Conservation (phyloP, 2,329 filamentous ascomycete genomes). For the Ceratocystis harringtonii region DNA sequence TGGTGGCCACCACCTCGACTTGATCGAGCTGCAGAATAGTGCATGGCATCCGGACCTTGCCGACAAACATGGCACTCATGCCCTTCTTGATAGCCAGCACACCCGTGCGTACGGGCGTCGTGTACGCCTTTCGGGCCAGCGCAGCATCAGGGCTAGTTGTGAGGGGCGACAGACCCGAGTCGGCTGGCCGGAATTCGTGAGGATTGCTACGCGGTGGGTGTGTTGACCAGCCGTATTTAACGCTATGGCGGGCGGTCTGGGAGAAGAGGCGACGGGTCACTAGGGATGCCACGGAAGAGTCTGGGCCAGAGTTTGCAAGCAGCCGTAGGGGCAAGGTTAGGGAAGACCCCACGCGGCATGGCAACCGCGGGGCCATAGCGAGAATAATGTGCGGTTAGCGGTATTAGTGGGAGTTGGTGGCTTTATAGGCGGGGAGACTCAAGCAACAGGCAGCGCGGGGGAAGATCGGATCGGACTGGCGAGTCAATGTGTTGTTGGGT, state of each 20-base stretch:
- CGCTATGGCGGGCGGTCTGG: slow-evolving; percentile 33
- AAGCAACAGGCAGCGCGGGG: background rate
- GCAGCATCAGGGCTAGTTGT: slow-evolving; percentile 46
- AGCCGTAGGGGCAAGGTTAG: slow-evolving; percentile 5
- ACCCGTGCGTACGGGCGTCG: slow-evolving; percentile 57
- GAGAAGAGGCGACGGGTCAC: slow-evolving; percentile 22
- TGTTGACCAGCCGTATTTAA: slow-evolving; percentile 48
- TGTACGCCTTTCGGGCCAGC: slow-evolving; percentile 41
- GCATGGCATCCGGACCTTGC: slow-evolving; percentile 63
- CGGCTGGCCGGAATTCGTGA: slow-evolving; percentile 45
- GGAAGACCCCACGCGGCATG: slow-evolving; percentile 12
- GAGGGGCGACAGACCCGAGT: slow-evolving; percentile 39
- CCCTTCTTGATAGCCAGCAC: slow-evolving; percentile 82
- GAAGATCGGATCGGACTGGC: background rate
- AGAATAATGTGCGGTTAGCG: background rate
- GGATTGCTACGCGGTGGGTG: slow-evolving; percentile 37
- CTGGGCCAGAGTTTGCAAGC: background rate
- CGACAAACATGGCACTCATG: slow-evolving; percentile 83
- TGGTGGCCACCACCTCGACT: slow-evolving; percentile 77
- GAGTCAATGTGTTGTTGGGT: background rate
- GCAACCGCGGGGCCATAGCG: slow-evolving; percentile 13
- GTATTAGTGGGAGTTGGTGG: background rate
- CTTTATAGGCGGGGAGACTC: background rate
- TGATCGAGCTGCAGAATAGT: slow-evolving; percentile 89
- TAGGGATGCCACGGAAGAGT: background rate